Percentiles rank a stretch among this genome's conserved stretches.
phyloP scores from a whole-genome alignment of 23 red algal species.

The Chondrus crispus region DNA sequence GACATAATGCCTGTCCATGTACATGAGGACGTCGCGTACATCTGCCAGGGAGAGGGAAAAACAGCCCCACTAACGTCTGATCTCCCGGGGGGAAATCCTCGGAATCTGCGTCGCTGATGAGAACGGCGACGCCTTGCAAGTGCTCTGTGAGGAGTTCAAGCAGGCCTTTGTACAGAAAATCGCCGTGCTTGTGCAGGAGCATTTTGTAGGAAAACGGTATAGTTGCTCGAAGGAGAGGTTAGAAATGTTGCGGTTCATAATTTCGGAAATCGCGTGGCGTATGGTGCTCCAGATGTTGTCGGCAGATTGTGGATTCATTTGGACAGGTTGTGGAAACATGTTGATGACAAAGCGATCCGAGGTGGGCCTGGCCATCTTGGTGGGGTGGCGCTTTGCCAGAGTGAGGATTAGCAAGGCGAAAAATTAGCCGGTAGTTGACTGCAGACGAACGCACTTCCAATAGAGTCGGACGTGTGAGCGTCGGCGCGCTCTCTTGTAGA shows the following conservation, averaged over 20 bases:
- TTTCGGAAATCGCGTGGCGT: conserved; percentile 67
- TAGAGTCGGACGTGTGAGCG: too few species aligned
- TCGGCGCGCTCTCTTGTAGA: too few species aligned
- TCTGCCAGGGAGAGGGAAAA: conserved; percentile 60
- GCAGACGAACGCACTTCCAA: too few species aligned
- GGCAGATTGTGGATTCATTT: conserved; percentile 71
- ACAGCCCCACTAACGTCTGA: conserved; percentile 76
- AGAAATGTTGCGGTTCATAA: conserved; percentile 66
- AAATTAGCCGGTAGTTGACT: too few species aligned
- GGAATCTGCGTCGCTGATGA: conserved; percentile 9
- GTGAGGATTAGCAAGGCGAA: too few species aligned
- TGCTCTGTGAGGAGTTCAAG: conserved; percentile 46
- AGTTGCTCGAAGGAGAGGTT: conserved; percentile 91
- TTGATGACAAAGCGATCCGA: conserved; percentile 66
- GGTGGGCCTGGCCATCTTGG: conserved; percentile 18
- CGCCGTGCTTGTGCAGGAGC: conserved; percentile 80
- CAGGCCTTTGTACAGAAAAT: conserved; percentile 81
- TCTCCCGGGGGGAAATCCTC: conserved; percentile 55
- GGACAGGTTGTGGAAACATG: conserved; percentile 56
- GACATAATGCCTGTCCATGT: conserved; percentile 95
- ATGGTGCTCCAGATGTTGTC: conserved; percentile 78
- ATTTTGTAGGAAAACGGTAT: conserved; percentile 92
- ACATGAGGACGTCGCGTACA: conserved; percentile 92
- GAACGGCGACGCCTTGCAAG: conserved; percentile 45
- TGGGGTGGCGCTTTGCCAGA: background rate